Evolutionary conservation across 345 rosid genomes (phyloP).

Genomic region (Camelina laxa): DNA sequence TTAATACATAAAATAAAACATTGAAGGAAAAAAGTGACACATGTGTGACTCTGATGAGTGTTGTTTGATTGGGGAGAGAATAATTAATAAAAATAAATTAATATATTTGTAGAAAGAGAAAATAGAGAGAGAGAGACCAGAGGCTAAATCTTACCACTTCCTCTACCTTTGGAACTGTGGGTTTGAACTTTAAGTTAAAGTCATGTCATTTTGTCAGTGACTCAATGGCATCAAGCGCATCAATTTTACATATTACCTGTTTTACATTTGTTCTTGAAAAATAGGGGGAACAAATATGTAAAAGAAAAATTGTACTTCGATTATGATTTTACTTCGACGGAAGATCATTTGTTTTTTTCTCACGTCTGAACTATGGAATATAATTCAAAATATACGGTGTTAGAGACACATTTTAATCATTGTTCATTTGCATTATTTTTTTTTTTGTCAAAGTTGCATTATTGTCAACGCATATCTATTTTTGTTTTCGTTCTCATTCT

Average conservation of each 20-base stretch:
- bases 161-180: conserved; percentile 48
- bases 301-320: background rate
- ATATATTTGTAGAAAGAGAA: background rate
- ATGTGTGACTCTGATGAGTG: conserved; percentile 42
- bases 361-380: background rate
- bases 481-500: background rate
- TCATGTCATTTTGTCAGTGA: conserved; percentile 36
- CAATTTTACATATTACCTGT: conserved; percentile 15
- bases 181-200: conserved; percentile 33
- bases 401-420: background rate
- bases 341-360: background rate
- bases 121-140: conserved; percentile 13
- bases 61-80: conserved; percentile 39
- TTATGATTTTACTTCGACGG: background rate
- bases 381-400: background rate
- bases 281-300: background rate
- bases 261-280: background rate
- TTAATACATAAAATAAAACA: background rate
- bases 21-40: conserved; percentile 39
- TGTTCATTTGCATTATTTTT: background rate
- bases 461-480: background rate
- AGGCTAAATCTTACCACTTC: conserved; percentile 39
- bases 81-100: conserved; percentile 14
- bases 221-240: conserved; percentile 19
- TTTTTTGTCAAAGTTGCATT: too few species aligned